phyloP scores from a whole-genome alignment of 805 yeast genomes.

The Candida michaelii region DNA sequence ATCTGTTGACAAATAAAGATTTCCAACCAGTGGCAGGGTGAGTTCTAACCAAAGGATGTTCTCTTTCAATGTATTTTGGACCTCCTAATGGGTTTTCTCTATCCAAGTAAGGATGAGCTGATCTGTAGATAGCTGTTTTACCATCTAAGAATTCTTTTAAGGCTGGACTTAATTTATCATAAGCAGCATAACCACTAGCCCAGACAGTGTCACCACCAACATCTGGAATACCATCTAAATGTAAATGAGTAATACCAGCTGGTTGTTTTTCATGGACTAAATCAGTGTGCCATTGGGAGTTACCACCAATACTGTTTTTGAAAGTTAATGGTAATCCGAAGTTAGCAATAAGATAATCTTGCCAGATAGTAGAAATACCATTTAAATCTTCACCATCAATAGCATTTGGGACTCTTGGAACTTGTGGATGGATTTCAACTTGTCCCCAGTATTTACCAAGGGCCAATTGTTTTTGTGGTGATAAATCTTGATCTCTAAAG shows the following conservation, averaged over 20 bases:
- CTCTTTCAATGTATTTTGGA: constrained; percentile 50
- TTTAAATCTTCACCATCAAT: constrained; percentile 16
- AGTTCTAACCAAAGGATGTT: constrained; percentile 61
- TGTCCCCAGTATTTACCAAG: constrained; percentile 31
- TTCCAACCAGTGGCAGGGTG: constrained; percentile 69
- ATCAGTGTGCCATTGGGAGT: constrained; percentile 37
- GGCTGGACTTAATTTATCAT: constrained; percentile 53
- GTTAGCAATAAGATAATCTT: constrained; percentile 30
- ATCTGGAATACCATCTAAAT: constrained; percentile 39
- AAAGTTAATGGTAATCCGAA: constrained; percentile 28
- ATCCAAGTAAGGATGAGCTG: constrained; percentile 44
- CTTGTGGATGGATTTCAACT: constrained; percentile 31
- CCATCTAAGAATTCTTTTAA: constrained; percentile 53
- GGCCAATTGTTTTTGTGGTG: constrained; percentile 31
- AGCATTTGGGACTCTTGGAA: constrained; percentile 21
- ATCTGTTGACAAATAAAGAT: constrained; percentile 53
- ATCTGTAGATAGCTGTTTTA: constrained; percentile 43
- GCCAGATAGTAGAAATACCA: constrained; percentile 45
- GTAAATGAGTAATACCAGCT: constrained; percentile 40
- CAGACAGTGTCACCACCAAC: constrained; percentile 60
- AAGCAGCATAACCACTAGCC: constrained; percentile 59
- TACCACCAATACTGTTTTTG: constrained; percentile 25
- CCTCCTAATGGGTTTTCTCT: constrained; percentile 48
- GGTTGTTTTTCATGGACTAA: constrained; percentile 37
- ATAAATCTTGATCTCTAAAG: constrained; percentile 31